Evolutionary conservation across 2,329 filamentous ascomycete genomes (phyloP).

Genomic region (Apiospora aurea): DNA sequence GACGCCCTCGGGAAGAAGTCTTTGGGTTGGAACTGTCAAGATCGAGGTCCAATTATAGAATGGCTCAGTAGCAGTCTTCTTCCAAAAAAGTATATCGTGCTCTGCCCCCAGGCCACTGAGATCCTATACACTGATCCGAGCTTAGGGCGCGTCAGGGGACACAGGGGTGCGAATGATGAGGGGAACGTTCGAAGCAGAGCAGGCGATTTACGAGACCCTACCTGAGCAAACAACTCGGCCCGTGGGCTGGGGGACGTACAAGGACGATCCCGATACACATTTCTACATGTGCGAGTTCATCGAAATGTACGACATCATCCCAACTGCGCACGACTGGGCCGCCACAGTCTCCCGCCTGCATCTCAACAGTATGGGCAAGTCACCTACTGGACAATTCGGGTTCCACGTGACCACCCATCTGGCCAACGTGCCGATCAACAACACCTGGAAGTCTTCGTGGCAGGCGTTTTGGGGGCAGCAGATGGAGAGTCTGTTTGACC

Average conservation of each 20-base stretch:
- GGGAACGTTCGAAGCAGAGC: background rate
- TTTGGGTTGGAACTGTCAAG: background rate
- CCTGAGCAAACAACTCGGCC: background rate
- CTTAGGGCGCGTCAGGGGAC: background rate
- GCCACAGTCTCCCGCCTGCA: background rate
- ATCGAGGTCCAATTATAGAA: background rate
- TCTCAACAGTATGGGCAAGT: background rate
- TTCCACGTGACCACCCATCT: background rate
- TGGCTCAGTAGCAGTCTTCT: background rate
- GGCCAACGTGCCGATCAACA: background rate
- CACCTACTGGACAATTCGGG: background rate
- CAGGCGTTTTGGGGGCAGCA: constrained; percentile 31
- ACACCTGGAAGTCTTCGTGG: constrained; percentile 11
- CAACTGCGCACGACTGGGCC: background rate
- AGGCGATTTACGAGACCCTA: background rate
- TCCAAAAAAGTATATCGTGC: background rate
- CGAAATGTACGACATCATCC: background rate
- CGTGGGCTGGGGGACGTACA: background rate
- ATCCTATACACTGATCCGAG: background rate
- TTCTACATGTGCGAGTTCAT: background rate
- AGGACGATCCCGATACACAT: background rate
- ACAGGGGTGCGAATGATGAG: background rate
- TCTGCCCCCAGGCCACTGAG: background rate
- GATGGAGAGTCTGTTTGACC: constrained; percentile 31
- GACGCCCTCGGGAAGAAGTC: background rate